These are phyloP conservation scores for Dictyostelium brefeldianum DNA, from an alignment of 78 protist genomes.

Conservation along the genomic window DNA sequence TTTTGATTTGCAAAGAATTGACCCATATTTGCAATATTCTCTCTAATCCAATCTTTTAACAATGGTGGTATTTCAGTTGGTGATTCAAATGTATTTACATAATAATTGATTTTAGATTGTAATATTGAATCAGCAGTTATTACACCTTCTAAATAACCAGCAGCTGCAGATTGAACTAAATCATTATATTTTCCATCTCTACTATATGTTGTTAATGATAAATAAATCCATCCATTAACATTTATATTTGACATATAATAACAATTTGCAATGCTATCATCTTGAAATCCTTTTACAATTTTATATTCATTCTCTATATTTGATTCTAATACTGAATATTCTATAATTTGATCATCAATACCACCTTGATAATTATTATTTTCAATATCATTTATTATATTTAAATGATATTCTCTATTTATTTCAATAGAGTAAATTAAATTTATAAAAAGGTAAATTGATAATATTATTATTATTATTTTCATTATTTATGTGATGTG, in stretches of 20 bases:
- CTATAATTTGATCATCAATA: neutral
- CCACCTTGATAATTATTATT: neutral
- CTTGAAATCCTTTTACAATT: neutral
- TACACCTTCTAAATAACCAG: conserved; percentile 87
- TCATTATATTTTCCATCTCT: conserved; percentile 42
- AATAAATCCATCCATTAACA: conserved; percentile 65
- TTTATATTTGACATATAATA: conserved; percentile 4
- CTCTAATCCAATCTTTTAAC: conserved; percentile 12
- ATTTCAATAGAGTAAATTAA: neutral
- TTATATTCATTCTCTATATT: neutral
- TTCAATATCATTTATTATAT: neutral
- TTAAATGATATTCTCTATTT: conserved; percentile 1
- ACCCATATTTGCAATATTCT: conserved; percentile 14
- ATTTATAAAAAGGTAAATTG: neutral
- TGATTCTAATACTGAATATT: neutral
- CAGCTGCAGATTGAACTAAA: conserved; percentile 68
- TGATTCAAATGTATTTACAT: neutral
- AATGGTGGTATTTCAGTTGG: neutral
- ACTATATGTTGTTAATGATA: conserved; percentile 41
- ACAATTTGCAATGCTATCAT: neutral
- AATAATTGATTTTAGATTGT: conserved; percentile 39
- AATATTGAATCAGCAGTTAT: conserved; percentile 44
- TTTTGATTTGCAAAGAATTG: neutral
- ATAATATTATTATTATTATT: neutral
- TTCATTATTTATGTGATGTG: neutral